phyloP scores from a whole-genome alignment of 768 basidiomycete genomes.

The Termitomyces titanicus region DNA sequence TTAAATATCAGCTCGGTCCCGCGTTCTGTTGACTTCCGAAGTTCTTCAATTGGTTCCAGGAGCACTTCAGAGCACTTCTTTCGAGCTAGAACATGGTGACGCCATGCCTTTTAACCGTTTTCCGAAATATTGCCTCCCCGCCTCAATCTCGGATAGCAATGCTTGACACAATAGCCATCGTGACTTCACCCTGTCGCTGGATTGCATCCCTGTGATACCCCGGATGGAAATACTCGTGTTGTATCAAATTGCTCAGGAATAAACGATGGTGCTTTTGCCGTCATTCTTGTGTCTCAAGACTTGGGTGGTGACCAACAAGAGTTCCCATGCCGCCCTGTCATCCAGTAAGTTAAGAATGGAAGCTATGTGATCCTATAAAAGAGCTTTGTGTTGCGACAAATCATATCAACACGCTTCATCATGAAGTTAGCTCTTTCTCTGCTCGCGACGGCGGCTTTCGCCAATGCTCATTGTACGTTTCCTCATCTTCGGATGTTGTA shows the following conservation, averaged over 20 bases:
- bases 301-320: neutral
- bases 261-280: neutral
- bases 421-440: slow-evolving; percentile 32
- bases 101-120: neutral
- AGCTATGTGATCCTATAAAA: neutral
- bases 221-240: neutral
- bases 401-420: slow-evolving; percentile 1
- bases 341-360: neutral
- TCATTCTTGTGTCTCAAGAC: neutral
- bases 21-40: slow-evolving; percentile 3
- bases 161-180: slow-evolving; percentile 13
- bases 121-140: slow-evolving; percentile 14
- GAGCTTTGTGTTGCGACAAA: neutral
- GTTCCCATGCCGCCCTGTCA: neutral
- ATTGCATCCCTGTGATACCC: neutral
- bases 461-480: slow-evolving; percentile 30
- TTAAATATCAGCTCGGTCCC: neutral
- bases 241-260: neutral
- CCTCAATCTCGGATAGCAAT: slow-evolving; percentile 19
- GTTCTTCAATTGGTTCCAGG: slow-evolving; percentile 6
- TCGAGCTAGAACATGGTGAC: neutral
- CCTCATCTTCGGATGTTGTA: neutral
- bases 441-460: slow-evolving; percentile 25
- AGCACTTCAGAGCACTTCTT: neutral
- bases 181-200: slow-evolving; percentile 5